Percentiles rank a stretch among this genome's conserved stretches.
Conservation (phyloP, 768 basidiomycete genomes). For the Artomyces pyxidatus region DNA sequence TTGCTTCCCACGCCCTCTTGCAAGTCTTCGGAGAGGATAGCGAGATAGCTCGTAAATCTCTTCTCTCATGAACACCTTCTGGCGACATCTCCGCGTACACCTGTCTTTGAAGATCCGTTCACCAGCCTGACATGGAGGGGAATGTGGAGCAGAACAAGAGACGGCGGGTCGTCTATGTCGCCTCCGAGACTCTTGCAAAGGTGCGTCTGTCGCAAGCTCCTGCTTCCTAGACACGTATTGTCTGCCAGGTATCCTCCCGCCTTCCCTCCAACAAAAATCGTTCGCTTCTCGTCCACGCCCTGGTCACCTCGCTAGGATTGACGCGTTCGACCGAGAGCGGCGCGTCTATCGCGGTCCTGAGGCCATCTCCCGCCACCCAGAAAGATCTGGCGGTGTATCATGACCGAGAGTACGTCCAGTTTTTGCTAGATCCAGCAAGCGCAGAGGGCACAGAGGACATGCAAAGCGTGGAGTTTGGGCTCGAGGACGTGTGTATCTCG, state of each 20-base stretch:
- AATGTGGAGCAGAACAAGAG: no score
- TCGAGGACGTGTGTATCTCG: slow-evolving; percentile 42
- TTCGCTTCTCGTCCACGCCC: slow-evolving; percentile 22
- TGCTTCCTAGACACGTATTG: no score
- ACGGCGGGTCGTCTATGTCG: neutral
- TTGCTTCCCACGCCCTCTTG: no score
- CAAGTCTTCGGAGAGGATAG: no score
- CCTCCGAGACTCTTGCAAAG: neutral
- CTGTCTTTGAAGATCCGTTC: no score
- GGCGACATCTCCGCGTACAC: no score
- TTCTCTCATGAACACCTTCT: no score
- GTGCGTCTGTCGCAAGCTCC: neutral
- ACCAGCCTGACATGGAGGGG: no score
- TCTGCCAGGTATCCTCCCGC: slow-evolving; percentile 20
- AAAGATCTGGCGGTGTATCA: slow-evolving; percentile 11
- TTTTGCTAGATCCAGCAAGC: neutral
- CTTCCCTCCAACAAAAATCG: slow-evolving; percentile 24
- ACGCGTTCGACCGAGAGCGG: slow-evolving; percentile 1
- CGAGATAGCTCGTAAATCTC: no score
- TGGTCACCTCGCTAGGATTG: slow-evolving; percentile 16
- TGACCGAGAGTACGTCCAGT: slow-evolving; percentile 8
- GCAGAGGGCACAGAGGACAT: slow-evolving; percentile 1
- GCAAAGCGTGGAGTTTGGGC: slow-evolving; percentile 38
- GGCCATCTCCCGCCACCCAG: slow-evolving; percentile 3
- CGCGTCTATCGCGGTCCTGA: slow-evolving; percentile 1